These are phyloP conservation scores for Suhomyces sp. DNA, from an alignment of 805 yeast genomes.

Conservation along the genomic window DNA sequence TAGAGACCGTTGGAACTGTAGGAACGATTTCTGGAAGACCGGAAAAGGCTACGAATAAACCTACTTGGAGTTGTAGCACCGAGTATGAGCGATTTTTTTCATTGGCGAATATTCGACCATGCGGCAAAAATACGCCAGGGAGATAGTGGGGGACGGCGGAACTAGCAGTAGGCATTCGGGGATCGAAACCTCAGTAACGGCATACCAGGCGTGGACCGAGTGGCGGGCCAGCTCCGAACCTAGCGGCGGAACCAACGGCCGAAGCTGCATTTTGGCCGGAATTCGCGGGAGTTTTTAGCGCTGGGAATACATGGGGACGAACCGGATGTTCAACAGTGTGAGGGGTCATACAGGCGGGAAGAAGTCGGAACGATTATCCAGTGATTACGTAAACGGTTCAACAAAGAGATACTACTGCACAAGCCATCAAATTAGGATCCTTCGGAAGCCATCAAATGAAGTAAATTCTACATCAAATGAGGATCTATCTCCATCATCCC, in stretches of 20 bases:
- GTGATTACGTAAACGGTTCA: neutral
- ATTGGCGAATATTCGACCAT: neutral
- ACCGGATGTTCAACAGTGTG: neutral
- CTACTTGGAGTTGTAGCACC: neutral
- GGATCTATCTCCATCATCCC: neutral
- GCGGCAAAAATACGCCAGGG: neutral
- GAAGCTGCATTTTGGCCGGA: neutral
- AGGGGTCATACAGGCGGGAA: neutral
- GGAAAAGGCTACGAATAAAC: neutral
- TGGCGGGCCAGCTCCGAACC: neutral
- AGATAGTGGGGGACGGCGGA: neutral
- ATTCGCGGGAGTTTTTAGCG: neutral
- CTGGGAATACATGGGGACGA: neutral
- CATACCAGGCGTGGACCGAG: neutral
- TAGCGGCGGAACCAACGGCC: neutral
- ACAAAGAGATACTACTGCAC: neutral
- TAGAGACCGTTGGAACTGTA: neutral
- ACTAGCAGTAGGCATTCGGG: neutral
- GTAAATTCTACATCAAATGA: neutral
- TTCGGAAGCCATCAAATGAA: too few relatives aligned
- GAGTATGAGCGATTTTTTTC: slow-evolving; percentile 5
- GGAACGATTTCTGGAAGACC: neutral
- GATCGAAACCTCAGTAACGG: neutral
- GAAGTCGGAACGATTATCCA: neutral
- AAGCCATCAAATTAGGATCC: too few relatives aligned